phyloP scores from a whole-genome alignment of 2,329 filamentous ascomycete genomes.

The Neonectria magnoliae region DNA sequence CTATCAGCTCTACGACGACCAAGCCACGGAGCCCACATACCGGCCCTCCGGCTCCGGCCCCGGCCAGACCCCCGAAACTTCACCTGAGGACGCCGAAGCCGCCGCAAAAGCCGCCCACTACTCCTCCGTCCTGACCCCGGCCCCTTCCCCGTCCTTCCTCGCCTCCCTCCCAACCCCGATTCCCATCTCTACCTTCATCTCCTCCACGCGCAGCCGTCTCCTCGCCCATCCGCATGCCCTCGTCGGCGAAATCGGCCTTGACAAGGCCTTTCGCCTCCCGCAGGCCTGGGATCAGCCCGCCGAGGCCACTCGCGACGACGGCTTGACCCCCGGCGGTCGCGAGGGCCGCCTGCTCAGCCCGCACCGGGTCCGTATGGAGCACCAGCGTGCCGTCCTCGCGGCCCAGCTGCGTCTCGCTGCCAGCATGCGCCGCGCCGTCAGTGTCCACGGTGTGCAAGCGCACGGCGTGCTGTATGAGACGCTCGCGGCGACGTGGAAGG shows the following conservation, averaged over 20 bases:
- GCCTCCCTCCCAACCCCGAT: constrained; percentile 66
- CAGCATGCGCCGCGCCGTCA: constrained; percentile 71
- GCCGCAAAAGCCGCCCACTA: constrained; percentile 69
- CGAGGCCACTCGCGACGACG: constrained; percentile 39
- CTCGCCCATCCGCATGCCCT: constrained; percentile 69
- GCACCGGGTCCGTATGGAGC: constrained; percentile 72
- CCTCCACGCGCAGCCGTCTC: constrained; percentile 65
- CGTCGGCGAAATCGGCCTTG: constrained; percentile 81
- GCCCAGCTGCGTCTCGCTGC: constrained; percentile 78
- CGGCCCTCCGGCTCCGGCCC: constrained; percentile 37
- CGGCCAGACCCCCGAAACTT: constrained; percentile 2
- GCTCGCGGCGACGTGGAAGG: constrained; percentile 74
- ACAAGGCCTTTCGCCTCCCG: constrained; percentile 81
- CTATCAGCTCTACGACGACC: constrained; percentile 76
- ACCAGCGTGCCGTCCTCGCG: constrained; percentile 73
- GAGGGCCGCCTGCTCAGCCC: constrained; percentile 75
- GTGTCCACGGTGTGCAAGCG: constrained; percentile 79
- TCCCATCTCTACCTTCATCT: constrained; percentile 67
- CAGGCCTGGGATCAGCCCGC: constrained; percentile 59
- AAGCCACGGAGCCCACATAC: constrained; percentile 50
- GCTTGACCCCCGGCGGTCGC: constrained; percentile 73
- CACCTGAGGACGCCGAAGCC: constrained; percentile 24
- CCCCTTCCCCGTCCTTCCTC: constrained; percentile 55
- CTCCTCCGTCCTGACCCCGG: constrained; percentile 69
- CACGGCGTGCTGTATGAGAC: constrained; percentile 76